Percentiles rank a stretch among this genome's conserved stretches.
Conservation (phyloP, 176 grass and related monocot species). For the Phragmites australis region DNA sequence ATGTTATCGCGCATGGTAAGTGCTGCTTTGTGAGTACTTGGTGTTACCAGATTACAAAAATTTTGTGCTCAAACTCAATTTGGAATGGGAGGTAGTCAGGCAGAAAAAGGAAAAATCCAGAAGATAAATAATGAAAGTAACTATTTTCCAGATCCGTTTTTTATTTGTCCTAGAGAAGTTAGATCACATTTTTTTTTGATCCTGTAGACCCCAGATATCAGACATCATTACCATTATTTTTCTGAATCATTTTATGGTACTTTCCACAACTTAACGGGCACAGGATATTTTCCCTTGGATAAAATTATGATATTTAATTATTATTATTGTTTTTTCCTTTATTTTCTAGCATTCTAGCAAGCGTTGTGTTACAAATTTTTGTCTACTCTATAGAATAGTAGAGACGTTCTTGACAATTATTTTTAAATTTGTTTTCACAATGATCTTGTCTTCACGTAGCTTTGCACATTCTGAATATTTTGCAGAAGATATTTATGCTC, state of each 20-base stretch:
- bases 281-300: background rate
- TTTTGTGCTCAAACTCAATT: constrained; percentile 3
- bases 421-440: background rate
- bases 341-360: background rate
- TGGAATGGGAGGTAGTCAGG: background rate
- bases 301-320: constrained; percentile 2
- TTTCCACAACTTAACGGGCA: background rate
- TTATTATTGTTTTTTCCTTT: background rate
- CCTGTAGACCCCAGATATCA: background rate
- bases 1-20: constrained; percentile 98
- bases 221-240: constrained; percentile 3
- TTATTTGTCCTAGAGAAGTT: constrained; percentile 14
- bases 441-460: background rate
- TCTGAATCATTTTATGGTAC: background rate
- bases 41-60: constrained; percentile 17
- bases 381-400: background rate
- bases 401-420: background rate
- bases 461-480: background rate
- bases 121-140: background rate
- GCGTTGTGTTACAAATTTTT: background rate
- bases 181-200: background rate
- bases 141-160: background rate
- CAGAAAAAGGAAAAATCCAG: background rate
- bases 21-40: constrained; percentile 28
- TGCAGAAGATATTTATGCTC: background rate